A percentile compares a stretch with the other conserved stretches of the same genome.
These are phyloP conservation scores for Ogataea nakhonphanomensis DNA, from an alignment of 805 yeast genomes.

Conservation along the genomic window DNA sequence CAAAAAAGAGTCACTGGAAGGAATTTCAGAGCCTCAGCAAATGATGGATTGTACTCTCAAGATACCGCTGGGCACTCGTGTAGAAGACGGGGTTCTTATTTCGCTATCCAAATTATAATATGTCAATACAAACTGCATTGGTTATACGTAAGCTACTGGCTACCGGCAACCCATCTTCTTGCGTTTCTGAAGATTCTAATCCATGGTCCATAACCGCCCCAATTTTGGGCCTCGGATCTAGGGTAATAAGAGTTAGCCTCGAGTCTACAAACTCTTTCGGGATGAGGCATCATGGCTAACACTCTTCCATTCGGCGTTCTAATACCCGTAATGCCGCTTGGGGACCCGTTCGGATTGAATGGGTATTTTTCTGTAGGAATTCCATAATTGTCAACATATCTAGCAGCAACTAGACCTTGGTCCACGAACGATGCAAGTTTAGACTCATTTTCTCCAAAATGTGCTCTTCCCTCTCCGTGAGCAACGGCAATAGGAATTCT, in stretches of 20 bases:
- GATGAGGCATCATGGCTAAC: slow-evolving; percentile 98
- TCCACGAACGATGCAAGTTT: slow-evolving; percentile 47
- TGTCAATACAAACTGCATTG: slow-evolving; percentile 1
- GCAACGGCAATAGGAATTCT: slow-evolving; percentile 95
- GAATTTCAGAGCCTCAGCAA: slow-evolving; percentile 51
- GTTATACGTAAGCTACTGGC: slow-evolving; percentile 6
- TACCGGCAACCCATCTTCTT: slow-evolving; percentile 76
- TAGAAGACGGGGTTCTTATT: slow-evolving; percentile 70
- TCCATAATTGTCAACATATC: slow-evolving; percentile 91
- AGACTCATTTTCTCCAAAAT: slow-evolving; percentile 46
- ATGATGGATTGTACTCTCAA: slow-evolving; percentile 61
- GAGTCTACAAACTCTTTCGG: slow-evolving; percentile 87
- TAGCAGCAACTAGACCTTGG: slow-evolving; percentile 58
- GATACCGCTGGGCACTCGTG: slow-evolving; percentile 53
- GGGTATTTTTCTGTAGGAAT: slow-evolving; percentile 80
- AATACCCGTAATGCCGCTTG: slow-evolving; percentile 90
- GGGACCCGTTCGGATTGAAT: slow-evolving; percentile 94
- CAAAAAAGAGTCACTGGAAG: slow-evolving; percentile 48
- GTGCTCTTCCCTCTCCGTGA: slow-evolving; percentile 96
- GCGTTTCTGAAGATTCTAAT: slow-evolving; percentile 87
- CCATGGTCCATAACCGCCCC: slow-evolving; percentile 95
- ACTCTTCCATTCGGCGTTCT: slow-evolving; percentile 90
- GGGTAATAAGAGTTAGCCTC: slow-evolving; percentile 94
- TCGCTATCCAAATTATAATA: slow-evolving; percentile 40
- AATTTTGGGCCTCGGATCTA: slow-evolving; percentile 47